Evolutionary conservation across 257 asterid genomes (phyloP), one percentile per base, ranked within the genome.

Genomic region (Catharanthus roseus): DNA sequence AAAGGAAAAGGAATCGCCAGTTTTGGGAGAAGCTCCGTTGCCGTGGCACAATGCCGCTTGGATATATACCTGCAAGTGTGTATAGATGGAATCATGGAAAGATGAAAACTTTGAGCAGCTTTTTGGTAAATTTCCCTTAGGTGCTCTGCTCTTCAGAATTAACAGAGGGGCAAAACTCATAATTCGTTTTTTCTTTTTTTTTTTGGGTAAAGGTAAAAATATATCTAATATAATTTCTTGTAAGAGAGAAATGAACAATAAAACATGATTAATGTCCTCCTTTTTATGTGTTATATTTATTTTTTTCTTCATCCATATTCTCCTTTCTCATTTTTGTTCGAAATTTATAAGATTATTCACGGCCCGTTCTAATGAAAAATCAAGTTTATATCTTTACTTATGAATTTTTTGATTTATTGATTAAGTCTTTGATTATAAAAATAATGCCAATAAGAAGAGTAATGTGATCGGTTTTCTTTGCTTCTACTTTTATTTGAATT

Each of bases 101-200:
- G 16, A 55, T 19, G 38, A 67, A 45, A 60, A 29, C 45, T 67
- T 36, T 41, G 21, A 28, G 55, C 53, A 15, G 67, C 18, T 42
- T 73, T 72, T 75, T 38, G 70, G 79, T 77, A 77, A 83, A 77
- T 64, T 77, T 71, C 65, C 44, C 54, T 31, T 38, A 7, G 34
- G 42, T n/a, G n/a, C n/a, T n/a, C n/a, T 67, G 69, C 74, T 55
- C 75, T 28, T 76, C 76, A 79, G 29, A 67, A 62, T 36, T 41
- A n/a, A 41, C 10, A 29, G 55, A 47, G 61, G 8, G 72, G 44
- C 69, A 31, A 77, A 53, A 68, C 66, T 74, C 54, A 69, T 68
- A 74, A 51, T 58, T 58, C 42, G 65, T 58, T 57, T 58, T 49
- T 36, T 58, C 72, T 54, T 49, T 36, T 58, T 76, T 54, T 49